A percentile compares a stretch with the other conserved stretches of the same genome.
Evolutionary conservation across 2,329 filamentous ascomycete genomes (phyloP).

Genomic region (Ophiostoma populinum): DNA sequence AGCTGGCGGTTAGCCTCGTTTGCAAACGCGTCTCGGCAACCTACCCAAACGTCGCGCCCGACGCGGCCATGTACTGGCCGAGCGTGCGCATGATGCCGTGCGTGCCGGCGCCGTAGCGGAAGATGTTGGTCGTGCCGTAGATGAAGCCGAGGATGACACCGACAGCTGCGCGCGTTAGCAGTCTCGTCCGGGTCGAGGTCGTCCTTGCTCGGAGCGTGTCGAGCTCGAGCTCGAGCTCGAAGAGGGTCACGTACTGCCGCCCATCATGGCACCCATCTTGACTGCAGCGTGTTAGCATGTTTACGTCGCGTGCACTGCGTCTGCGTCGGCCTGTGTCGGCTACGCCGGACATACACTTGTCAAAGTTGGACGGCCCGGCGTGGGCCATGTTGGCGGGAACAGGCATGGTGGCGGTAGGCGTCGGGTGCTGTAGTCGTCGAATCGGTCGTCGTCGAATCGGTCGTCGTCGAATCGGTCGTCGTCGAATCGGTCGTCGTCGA

Average conservation of each 20-base stretch:
- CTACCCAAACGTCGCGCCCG: slow-evolving; percentile 90
- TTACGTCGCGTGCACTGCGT: too few relatives aligned
- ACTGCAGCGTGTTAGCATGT: slow-evolving; percentile 34
- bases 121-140: slow-evolving; percentile 86
- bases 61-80: slow-evolving; percentile 92
- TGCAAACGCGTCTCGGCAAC: too few relatives aligned
- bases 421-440: background rate
- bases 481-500: too few relatives aligned
- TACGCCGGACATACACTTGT: slow-evolving; percentile 31
- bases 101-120: slow-evolving; percentile 81
- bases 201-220: too few relatives aligned
- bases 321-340: background rate
- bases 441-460: background rate
- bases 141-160: slow-evolving; percentile 96
- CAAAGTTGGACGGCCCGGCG: slow-evolving; percentile 31
- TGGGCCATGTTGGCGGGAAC: slow-evolving; percentile 15
- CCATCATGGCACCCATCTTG: slow-evolving; percentile 99
- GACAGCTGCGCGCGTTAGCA: slow-evolving; percentile 51
- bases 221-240: background rate
- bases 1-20: too few relatives aligned
- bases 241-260: slow-evolving; percentile 56
- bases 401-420: slow-evolving; percentile 17
- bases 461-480: slow-evolving; percentile 1
- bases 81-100: slow-evolving; percentile 89
- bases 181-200: too few relatives aligned